A percentile compares a stretch with the other conserved stretches of the same genome.
phyloP scores from a whole-genome alignment of 345 rosid species.

The Psidium friedrichsthalianum region DNA sequence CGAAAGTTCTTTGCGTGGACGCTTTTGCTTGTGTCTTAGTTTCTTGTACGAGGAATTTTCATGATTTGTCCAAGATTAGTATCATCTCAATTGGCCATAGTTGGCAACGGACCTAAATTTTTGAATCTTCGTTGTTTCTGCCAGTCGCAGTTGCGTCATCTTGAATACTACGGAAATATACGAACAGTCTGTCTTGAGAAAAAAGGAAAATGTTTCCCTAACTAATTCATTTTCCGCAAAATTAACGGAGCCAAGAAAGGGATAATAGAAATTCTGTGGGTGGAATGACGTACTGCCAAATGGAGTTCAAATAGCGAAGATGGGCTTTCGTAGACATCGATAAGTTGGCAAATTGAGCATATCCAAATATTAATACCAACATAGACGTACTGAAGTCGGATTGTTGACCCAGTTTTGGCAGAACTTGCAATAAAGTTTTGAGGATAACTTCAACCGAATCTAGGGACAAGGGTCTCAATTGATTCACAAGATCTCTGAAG shows the following conservation, averaged over 20 bases:
- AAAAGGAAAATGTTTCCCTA: not conserved
- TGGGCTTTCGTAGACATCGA: not conserved
- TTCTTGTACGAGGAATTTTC: not conserved
- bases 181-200: no score
- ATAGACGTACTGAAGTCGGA: not conserved
- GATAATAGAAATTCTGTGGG: not conserved
- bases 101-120: not conserved
- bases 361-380: not conserved
- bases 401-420: not conserved
- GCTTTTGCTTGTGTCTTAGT: not conserved
- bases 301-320: not conserved
- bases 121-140: not conserved
- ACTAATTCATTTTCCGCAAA: rapidly evolving
- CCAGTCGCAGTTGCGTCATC: not conserved
- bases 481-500: not conserved
- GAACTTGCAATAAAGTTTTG: not conserved
- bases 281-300: not conserved
- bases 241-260: rapidly evolving
- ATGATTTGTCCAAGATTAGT: not conserved
- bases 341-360: not conserved
- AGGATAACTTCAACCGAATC: not conserved
- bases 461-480: not conserved
- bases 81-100: not conserved
- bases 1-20: not conserved
- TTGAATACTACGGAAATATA: no score